Conservation (phyloP, 306 rosid species). For the Hippophae gyantsensis region DNA sequence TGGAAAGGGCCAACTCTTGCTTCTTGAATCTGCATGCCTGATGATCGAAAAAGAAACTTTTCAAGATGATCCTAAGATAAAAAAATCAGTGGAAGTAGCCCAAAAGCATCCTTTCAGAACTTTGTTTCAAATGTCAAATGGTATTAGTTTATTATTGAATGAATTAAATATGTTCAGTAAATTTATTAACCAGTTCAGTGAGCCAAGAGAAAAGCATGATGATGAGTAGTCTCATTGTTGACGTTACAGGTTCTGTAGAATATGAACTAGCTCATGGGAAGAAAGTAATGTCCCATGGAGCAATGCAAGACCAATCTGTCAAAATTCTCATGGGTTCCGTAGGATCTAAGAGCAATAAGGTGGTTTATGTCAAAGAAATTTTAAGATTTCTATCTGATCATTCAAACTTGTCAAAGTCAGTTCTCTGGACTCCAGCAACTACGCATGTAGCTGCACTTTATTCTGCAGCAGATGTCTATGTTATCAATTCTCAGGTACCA, state of each 20-base stretch:
- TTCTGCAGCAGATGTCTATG: conserved; percentile 88
- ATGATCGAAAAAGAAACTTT: conserved; percentile 27
- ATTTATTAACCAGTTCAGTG: conserved; percentile 26
- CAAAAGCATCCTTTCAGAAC: conserved; percentile 48
- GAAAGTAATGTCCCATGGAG: conserved; percentile 27
- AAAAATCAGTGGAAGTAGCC: conserved; percentile 17
- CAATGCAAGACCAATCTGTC: conserved; percentile 26
- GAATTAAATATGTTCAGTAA: conserved; percentile 17
- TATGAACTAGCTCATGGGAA: conserved; percentile 22
- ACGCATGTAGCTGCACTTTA: conserved; percentile 75
- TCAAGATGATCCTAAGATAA: conserved; percentile 24
- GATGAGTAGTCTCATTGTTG: conserved; percentile 18
- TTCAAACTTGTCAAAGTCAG: conserved; percentile 66
- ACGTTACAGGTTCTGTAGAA: conserved; percentile 27
- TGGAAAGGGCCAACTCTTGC: conserved; percentile 80
- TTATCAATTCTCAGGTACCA: conserved; percentile 81
- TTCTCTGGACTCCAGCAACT: conserved; percentile 78
- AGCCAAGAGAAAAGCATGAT: conserved; percentile 5
- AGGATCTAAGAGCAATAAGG: conserved; percentile 93
- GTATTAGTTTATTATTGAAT: conserved; percentile 22
- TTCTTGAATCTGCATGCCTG: conserved; percentile 59
- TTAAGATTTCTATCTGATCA: conserved; percentile 41
- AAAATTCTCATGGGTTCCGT: conserved; percentile 76
- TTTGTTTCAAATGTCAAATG: conserved; percentile 37
- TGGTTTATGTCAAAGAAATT: conserved; percentile 59